A percentile compares a stretch with the other conserved stretches of the same genome.
Evolutionary conservation across 768 basidiomycete genomes (phyloP).

Genomic region (Tulasnella sp.): DNA sequence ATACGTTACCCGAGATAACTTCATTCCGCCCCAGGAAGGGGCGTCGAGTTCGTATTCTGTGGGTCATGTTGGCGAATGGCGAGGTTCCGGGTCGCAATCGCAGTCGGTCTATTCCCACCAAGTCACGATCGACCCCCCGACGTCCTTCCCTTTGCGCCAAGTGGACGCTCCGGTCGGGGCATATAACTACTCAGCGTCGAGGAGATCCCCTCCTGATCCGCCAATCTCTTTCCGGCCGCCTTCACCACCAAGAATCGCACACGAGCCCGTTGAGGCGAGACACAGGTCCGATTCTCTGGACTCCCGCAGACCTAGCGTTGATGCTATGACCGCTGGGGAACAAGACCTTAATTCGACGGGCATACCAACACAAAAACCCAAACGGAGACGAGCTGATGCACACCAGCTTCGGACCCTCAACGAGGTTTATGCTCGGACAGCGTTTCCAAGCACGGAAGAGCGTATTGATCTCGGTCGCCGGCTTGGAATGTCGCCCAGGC

Average conservation of each 20-base stretch:
- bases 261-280: not conserved
- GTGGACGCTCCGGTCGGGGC: not conserved
- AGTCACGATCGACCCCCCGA: not conserved
- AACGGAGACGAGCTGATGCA: constrained; percentile 28
- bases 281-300: not conserved
- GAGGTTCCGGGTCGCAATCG: not conserved
- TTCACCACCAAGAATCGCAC: not conserved
- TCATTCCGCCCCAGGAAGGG: not conserved
- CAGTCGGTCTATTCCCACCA: not conserved
- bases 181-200: not conserved
- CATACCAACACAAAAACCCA: constrained; percentile 24
- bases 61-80: not conserved
- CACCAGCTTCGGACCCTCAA: constrained; percentile 28
- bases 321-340: not conserved
- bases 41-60: not conserved
- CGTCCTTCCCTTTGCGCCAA: not conserved
- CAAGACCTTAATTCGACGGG: not conserved
- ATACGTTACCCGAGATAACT: not conserved
- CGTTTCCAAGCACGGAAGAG: constrained; percentile 30
- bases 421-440: constrained; percentile 30
- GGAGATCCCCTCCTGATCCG: not conserved
- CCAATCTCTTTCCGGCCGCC: not conserved
- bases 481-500: constrained; percentile 29
- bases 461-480: constrained; percentile 28
- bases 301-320: not conserved